Base-by-base conservation (phyloP, 2,329 filamentous ascomycete genomes). In the Alternaria ethzedia region DNA sequence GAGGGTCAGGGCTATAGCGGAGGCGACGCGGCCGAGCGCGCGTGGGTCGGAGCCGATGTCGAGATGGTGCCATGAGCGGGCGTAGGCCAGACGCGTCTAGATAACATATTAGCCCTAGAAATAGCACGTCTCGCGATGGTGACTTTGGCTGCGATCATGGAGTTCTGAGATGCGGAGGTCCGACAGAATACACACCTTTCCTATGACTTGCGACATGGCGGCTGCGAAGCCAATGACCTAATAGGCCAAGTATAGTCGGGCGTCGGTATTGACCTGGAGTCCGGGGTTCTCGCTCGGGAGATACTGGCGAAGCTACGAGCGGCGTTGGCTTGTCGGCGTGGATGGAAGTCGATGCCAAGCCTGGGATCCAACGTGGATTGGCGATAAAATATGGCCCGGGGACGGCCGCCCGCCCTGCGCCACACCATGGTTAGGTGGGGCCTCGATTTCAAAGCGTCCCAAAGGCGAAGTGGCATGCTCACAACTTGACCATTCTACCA, bases 1-100 rank as follows among this genome's bases (percentile, higher is more conserved):
- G 56, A 97, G 89, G 64, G 93, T 86, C 57, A 90, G 85, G 66
- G 94, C 95, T 80, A 97, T 97, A 67, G 91, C 89, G 57, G 91
- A 93, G 65, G 95, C 95, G 55, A 97, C 87, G 45, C 95, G 93
- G 72, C 95, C 95, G 44, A 97, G 90, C n/a, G 93, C 90, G 13
- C 94, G 93, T 1, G 85, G 78, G 72, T 87, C 80, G 82, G 90
- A 70, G 85, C 86, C 76, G 83, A 92, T 82, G 86, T 96, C 80
- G 86, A 98, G 81, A 89, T 92, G 89, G 83, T 99, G 96, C 96
- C 96, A 99, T 84, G 91, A 89, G 75, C 96, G 91, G 49, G 94
- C 94, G 86, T 98, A 99, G 83, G 96, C 95, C 69, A 99, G 91
- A 78, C 93, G 92, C 65, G 96, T 98, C 94, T 98, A 73, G 46